Conservation (phyloP, 2,329 filamentous ascomycete genomes). For the Aspergillus jensenii region DNA sequence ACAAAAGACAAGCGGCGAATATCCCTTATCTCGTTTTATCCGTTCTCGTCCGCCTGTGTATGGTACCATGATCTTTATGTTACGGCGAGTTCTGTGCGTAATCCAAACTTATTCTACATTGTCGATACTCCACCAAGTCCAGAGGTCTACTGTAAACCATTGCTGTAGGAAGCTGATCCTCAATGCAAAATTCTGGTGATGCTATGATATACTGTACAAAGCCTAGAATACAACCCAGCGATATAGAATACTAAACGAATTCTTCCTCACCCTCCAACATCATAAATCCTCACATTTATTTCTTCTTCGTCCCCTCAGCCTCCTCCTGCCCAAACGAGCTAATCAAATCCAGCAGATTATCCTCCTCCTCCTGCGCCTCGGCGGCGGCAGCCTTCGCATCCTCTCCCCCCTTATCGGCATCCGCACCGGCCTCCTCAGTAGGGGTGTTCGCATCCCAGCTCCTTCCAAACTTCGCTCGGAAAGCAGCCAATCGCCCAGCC, state of each 20-base stretch:
- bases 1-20: constrained; percentile 16
- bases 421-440: constrained; percentile 28
- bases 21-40: not conserved
- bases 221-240: constrained; percentile 18
- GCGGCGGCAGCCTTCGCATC: constrained; percentile 37
- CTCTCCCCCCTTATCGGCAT: constrained; percentile 13
- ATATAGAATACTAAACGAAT: not conserved
- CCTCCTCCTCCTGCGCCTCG: constrained; percentile 49
- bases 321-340: constrained; percentile 49
- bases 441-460: constrained; percentile 67
- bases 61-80: constrained; percentile 14
- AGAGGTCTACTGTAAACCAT: not conserved
- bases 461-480: constrained; percentile 79
- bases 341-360: constrained; percentile 59
- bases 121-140: not conserved
- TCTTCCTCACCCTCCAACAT: not conserved
- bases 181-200: not conserved
- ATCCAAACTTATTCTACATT: constrained; percentile 11
- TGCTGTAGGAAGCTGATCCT: not conserved
- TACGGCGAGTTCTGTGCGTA: constrained; percentile 15
- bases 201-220: constrained; percentile 12
- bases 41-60: constrained; percentile 7
- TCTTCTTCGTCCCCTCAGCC: constrained; percentile 34
- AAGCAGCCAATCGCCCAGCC: constrained; percentile 82
- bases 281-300: constrained; percentile 27